Base-by-base conservation (phyloP, 768 basidiomycete species). In the Gelatoporia subvermispora region DNA sequence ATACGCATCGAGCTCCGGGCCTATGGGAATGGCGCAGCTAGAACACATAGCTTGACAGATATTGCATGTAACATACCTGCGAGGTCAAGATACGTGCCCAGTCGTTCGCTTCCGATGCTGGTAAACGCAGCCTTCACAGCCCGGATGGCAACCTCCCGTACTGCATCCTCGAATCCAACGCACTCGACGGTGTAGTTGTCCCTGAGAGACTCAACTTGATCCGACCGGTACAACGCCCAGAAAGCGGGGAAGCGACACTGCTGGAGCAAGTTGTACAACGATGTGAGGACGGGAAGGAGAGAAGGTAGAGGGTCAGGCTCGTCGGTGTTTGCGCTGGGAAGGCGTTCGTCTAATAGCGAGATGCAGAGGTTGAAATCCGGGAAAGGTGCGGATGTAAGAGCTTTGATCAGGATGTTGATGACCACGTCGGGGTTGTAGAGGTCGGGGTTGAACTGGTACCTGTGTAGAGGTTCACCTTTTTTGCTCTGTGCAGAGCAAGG, bases 311-410 rank as follows among this genome's bases (percentile, higher is more conserved):
- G 90, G 73, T 92, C 88, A 22, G 86, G 85, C 60, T 92, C 88
- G 57, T 91, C 88, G 10, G 81, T 68, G 55, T 73, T 75, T 37
- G 74, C 50, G 50, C 67, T 79, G 43, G 68, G 60, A 16, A 76
- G 65, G 41, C 84, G 79, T 56, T 93, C 91, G 51, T 92, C 88
- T 35, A 94, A 74, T n/a, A 99, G 78, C 41, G 94, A 89, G 57
- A 95, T 80, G 60, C 89, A 94, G 54, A 98, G 87, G 60, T 89
- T 87, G 72, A 95, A 99, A 65, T 99, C 95, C 48, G 94, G 89
- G 39, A 85, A 77, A 28, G 93, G 91, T 42, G 85, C 76, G 1
- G 89, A 81, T 35, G 89, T 84, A 49, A 96, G 77, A 22, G 93
- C 78, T 73, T 94, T 94, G 65, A 94, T 78, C 63, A 99, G 88